phyloP scores from a whole-genome alignment of 2,329 filamentous ascomycete genomes.

The Neofusicoccum sp. region DNA sequence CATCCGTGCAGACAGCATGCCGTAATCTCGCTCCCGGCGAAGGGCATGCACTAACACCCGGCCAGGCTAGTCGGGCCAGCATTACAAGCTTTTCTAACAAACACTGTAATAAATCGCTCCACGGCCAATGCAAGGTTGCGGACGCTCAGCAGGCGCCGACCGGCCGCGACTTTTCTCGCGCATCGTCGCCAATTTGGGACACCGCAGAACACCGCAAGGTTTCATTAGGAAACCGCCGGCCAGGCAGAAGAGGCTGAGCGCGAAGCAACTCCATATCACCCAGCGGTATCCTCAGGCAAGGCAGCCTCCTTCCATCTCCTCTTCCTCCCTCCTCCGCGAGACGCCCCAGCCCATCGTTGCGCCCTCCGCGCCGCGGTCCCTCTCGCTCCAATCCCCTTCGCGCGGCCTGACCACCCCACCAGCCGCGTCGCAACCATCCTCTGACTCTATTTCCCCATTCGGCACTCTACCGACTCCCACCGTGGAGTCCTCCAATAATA shows the following conservation, averaged over 20 bases:
- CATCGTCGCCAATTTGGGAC: no score
- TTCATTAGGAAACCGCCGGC: background rate
- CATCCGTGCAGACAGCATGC: no score
- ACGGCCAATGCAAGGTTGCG: no score
- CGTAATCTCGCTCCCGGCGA: no score
- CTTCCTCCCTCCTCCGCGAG: background rate
- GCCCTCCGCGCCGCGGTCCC: constrained; percentile 4
- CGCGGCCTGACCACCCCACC: constrained; percentile 1
- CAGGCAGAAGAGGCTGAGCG: background rate
- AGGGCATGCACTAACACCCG: no score
- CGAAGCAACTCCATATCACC: constrained; percentile 10
- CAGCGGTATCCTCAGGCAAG: constrained; percentile 4
- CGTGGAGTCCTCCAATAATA: constrained; percentile 11
- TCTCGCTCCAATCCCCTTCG: background rate
- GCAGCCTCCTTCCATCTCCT: background rate
- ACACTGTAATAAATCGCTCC: no score
- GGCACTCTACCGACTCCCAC: constrained; percentile 5
- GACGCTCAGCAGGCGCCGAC: no score
- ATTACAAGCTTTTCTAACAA: no score
- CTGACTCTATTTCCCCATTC: background rate
- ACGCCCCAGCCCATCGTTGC: constrained; percentile 4
- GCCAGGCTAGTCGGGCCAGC: no score
- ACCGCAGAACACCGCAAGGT: background rate
- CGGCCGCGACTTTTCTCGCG: no score
- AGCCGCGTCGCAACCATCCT: background rate